A percentile compares a stretch with the other conserved stretches of the same genome.
phyloP scores from a whole-genome alignment of 768 basidiomycete genomes.

The Amanita rimosa region DNA sequence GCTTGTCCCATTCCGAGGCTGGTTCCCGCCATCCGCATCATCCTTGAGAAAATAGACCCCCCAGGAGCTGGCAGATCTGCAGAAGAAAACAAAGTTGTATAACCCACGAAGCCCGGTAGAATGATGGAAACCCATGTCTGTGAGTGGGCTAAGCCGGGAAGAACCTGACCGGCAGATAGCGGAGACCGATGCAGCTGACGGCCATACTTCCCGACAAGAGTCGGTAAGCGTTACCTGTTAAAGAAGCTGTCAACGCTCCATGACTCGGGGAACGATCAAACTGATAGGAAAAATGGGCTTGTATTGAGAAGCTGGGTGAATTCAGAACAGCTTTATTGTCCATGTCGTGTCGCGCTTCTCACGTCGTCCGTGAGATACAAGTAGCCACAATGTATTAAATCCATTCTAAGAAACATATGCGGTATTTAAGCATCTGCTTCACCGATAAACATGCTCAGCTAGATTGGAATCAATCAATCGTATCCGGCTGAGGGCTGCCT shows the following conservation, averaged over 20 bases:
- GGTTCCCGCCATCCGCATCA: neutral
- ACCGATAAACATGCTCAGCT: conserved; percentile 89
- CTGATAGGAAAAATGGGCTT: neutral
- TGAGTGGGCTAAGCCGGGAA: neutral
- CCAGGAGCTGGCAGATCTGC: neutral
- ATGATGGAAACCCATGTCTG: neutral
- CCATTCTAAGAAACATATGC: neutral
- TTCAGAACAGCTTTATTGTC: neutral
- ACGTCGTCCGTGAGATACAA: neutral
- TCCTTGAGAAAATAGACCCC: neutral
- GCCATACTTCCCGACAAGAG: neutral
- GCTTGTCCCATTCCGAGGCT: neutral
- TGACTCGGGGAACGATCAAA: neutral
- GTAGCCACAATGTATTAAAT: neutral
- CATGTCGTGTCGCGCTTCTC: neutral
- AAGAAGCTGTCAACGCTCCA: neutral
- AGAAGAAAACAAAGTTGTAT: neutral
- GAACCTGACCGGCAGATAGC: neutral
- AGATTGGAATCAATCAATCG: conserved; percentile 13
- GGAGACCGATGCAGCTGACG: neutral
- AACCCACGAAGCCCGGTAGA: neutral
- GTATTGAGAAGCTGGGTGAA: neutral
- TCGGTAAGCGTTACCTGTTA: neutral
- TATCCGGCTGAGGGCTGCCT: conserved; percentile 5
- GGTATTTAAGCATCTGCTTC: conserved; percentile 8